phyloP scores from a whole-genome alignment of 2,329 filamentous ascomycete species.

The Immersiporthe knoxdaviesiana region DNA sequence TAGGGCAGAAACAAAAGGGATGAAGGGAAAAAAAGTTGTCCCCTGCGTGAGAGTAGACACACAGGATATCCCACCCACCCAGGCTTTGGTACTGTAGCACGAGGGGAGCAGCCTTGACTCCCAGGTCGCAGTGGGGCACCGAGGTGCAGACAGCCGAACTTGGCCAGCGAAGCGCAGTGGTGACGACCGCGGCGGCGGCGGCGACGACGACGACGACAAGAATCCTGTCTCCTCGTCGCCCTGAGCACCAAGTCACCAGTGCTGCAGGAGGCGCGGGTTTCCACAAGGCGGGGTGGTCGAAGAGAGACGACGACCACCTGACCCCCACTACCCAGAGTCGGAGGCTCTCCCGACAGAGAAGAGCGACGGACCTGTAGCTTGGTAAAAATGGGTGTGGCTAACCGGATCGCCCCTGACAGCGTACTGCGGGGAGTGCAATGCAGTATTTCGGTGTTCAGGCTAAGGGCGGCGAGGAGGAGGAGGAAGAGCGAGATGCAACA shows the following conservation, averaged over 20 bases:
- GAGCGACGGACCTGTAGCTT: slow-evolving; percentile 17
- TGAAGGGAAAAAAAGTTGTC: slow-evolving; percentile 1
- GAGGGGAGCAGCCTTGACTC: slow-evolving; percentile 24
- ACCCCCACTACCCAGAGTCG: slow-evolving; percentile 16
- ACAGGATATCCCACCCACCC: slow-evolving; percentile 22
- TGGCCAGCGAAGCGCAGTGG: not conserved
- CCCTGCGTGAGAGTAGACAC: slow-evolving; percentile 21
- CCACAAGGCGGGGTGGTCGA: slow-evolving; percentile 6
- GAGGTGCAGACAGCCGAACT: not conserved
- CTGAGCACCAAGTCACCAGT: not conserved
- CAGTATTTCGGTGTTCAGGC: slow-evolving; percentile 1
- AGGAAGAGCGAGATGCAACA: not conserved
- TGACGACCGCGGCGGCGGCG: too few relatives aligned
- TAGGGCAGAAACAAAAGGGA: not conserved
- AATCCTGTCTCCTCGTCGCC: not conserved
- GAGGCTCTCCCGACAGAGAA: not conserved
- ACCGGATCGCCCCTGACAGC: slow-evolving; percentile 12
- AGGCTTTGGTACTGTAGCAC: slow-evolving; percentile 17
- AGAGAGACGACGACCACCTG: slow-evolving; percentile 9
- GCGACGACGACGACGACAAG: not conserved
- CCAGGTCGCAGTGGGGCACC: not conserved
- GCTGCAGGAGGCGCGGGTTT: slow-evolving; percentile 10
- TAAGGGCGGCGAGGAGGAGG: not conserved
- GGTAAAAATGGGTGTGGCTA: slow-evolving; percentile 16
- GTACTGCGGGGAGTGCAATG: slow-evolving; percentile 20